A percentile compares a stretch with the other conserved stretches of the same genome.
phyloP scores from a whole-genome alignment of 2,329 filamentous ascomycete species.

The Penicillium sp. region DNA sequence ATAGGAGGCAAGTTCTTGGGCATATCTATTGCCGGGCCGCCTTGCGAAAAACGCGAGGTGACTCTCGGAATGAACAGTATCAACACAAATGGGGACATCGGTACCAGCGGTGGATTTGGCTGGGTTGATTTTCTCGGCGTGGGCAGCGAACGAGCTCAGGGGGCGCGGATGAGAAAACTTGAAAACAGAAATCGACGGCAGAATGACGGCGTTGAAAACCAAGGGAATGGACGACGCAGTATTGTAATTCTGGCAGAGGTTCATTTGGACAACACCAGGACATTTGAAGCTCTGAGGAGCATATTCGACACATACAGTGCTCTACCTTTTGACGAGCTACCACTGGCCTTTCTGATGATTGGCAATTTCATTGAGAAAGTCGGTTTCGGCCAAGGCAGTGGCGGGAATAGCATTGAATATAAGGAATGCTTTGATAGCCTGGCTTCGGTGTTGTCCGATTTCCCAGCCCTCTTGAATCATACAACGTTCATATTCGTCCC shows the following conservation, averaged over 20 bases:
- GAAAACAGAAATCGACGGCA: constrained; percentile 63
- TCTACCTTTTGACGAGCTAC: constrained; percentile 60
- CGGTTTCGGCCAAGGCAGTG: constrained; percentile 61
- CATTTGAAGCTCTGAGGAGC: constrained; percentile 73
- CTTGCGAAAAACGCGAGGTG: constrained; percentile 76
- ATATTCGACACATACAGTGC: constrained; percentile 71
- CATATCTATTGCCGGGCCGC: constrained; percentile 86
- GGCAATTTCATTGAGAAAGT: constrained; percentile 72
- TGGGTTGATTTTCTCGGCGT: constrained; percentile 96
- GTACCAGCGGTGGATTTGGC: constrained; percentile 75
- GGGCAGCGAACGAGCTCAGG: constrained; percentile 81
- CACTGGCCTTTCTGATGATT: constrained; percentile 75
- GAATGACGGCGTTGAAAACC: constrained; percentile 26
- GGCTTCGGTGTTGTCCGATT: constrained; percentile 77
- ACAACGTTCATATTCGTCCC: constrained; percentile 90
- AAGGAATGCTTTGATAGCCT: constrained; percentile 93
- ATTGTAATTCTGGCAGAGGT: constrained; percentile 81
- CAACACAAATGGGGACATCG: constrained; percentile 31
- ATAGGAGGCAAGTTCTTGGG: constrained; percentile 90
- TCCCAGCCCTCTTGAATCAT: constrained; percentile 70
- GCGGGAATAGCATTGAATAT: constrained; percentile 84
- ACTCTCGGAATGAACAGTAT: constrained; percentile 68
- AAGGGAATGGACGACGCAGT: constrained; percentile 37
- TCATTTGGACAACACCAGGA: constrained; percentile 78
- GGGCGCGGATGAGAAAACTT: constrained; percentile 75